Conservation (phyloP, 164 flowering plant species). For the Macadamia tetraphylla region DNA sequence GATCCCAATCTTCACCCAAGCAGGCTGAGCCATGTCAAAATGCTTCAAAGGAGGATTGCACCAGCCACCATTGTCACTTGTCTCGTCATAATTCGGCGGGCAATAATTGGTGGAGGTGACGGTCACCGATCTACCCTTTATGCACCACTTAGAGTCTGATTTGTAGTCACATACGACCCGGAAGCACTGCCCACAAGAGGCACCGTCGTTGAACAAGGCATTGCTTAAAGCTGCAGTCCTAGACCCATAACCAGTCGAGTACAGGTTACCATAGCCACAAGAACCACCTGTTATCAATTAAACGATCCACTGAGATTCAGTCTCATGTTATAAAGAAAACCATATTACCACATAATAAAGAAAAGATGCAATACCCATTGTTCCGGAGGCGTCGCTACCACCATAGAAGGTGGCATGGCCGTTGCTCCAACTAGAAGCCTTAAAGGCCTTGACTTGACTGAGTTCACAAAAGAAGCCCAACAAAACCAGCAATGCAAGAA, state of each 20-base stretch:
- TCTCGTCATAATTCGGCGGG: conserved; percentile 75
- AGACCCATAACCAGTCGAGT: conserved; percentile 58
- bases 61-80: conserved; percentile 86
- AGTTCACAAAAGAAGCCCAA: conserved; percentile 13
- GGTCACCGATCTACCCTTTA: conserved; percentile 55
- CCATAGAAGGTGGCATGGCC: conserved; percentile 87
- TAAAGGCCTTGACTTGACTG: conserved; percentile 25
- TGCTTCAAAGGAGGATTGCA: conserved; percentile 90
- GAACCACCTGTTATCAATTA: conserved; percentile 49
- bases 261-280: conserved; percentile 73
- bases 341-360: not conserved
- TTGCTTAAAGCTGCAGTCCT: conserved; percentile 75
- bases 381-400: conserved; percentile 71
- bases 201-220: conserved; percentile 78
- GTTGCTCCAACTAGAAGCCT: conserved; percentile 40
- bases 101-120: conserved; percentile 90
- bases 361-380: conserved; percentile 52
- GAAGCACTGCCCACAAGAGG: conserved; percentile 81
- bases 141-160: conserved; percentile 61
- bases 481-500: conserved; percentile 10
- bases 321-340: not conserved
- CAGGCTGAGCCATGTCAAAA: conserved; percentile 95
- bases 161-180: conserved; percentile 55
- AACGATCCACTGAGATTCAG: conserved; percentile 6
- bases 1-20: conserved; percentile 82